These are phyloP conservation scores for Testicularia cyperi DNA, from an alignment of 1,284 basidiomycete species.

Conservation along the genomic window DNA sequence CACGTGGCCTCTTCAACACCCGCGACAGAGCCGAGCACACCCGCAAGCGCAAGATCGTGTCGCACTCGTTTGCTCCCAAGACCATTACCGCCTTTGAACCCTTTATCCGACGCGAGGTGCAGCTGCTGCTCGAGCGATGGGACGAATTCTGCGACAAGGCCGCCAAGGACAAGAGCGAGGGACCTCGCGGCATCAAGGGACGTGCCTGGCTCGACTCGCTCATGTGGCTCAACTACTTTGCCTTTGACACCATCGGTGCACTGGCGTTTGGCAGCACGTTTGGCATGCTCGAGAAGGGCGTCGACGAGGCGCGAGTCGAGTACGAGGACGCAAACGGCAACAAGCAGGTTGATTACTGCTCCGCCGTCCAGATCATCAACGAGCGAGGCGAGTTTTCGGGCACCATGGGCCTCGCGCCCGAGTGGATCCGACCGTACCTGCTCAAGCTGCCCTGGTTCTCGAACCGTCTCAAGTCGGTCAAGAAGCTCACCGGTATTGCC, in stretches of 20 bases:
- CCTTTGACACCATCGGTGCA: constrained; percentile 65
- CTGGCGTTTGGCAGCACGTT: constrained; percentile 66
- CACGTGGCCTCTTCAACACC: constrained; percentile 74
- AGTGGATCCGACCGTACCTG: constrained; percentile 61
- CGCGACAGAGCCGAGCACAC: constrained; percentile 78
- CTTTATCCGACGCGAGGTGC: constrained; percentile 49
- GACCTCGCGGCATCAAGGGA: constrained; percentile 45
- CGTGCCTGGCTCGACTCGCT: constrained; percentile 63
- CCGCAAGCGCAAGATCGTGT: constrained; percentile 83
- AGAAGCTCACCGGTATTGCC: constrained; percentile 67
- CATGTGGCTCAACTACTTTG: constrained; percentile 72
- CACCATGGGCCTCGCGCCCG: constrained; percentile 77
- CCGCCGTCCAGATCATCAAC: constrained; percentile 83
- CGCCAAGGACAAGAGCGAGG: constrained; percentile 21
- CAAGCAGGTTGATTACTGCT: constrained; percentile 65
- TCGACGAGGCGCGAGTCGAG: constrained; percentile 69
- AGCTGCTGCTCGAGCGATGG: constrained; percentile 49
- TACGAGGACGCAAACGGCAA: constrained; percentile 64
- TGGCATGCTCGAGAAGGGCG: constrained; percentile 78
- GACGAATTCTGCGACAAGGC: constrained; percentile 49
- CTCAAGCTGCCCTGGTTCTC: constrained; percentile 68
- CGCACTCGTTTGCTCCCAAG: constrained; percentile 73
- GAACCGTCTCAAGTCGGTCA: constrained; percentile 70
- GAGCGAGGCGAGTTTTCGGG: constrained; percentile 84
- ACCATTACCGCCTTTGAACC: constrained; percentile 50